Percentiles rank a stretch among this genome's conserved stretches.
phyloP scores from a whole-genome alignment of 768 basidiomycete species.

The Suillus occidentalis region DNA sequence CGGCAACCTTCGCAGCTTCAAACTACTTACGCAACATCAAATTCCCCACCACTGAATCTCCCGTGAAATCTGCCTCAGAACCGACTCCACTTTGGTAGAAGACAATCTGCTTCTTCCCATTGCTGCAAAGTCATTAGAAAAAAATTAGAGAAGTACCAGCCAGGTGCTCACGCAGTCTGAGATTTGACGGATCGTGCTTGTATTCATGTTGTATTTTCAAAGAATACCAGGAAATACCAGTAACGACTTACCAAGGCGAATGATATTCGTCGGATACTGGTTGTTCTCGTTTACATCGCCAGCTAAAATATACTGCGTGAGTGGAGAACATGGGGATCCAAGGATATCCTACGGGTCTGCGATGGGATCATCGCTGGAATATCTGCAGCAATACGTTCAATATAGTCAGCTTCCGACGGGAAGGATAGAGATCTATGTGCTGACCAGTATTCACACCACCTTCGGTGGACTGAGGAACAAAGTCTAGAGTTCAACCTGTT shows the following conservation, averaged over 20 bases:
- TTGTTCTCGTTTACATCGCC: no score
- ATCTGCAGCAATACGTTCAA: no score
- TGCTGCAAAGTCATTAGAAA: neutral
- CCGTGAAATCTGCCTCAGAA: slow-evolving; percentile 18
- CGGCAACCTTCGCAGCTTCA: neutral
- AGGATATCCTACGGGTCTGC: no score
- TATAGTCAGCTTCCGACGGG: neutral
- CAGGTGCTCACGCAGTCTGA: neutral
- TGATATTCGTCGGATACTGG: slow-evolving; percentile 7
- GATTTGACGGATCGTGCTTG: slow-evolving; percentile 10
- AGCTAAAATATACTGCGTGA: neutral
- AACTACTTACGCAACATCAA: slow-evolving; percentile 4
- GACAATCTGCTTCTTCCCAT: slow-evolving; percentile 14
- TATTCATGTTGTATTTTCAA: neutral
- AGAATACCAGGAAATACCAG: neutral
- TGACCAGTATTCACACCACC: neutral
- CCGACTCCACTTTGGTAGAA: slow-evolving; percentile 28
- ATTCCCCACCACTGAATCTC: slow-evolving; percentile 11
- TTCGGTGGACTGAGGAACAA: neutral
- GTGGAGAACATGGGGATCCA: neutral
- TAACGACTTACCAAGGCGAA: slow-evolving; percentile 12
- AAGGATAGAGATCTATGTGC: neutral
- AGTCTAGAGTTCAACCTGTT: neutral
- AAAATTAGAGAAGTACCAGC: neutral
- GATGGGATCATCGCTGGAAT: no score